These are phyloP conservation scores for Lagerstroemia speciosa DNA, from an alignment of 345 rosid species.

Conservation along the genomic window DNA sequence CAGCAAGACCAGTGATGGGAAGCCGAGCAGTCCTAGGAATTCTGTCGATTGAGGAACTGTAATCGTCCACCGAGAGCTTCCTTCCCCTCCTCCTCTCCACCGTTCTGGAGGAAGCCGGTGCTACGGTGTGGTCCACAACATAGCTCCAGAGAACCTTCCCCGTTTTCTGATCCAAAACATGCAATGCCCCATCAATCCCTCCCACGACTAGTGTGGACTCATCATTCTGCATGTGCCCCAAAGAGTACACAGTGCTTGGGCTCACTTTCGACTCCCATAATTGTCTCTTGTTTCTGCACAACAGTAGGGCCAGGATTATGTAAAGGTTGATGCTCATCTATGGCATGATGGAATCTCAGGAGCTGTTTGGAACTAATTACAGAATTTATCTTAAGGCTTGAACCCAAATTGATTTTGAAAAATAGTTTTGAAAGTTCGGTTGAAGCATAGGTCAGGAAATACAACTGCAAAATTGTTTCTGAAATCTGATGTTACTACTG, in stretches of 20 bases:
- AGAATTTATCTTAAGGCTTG: no score
- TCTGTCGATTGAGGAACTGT: conserved; percentile 21
- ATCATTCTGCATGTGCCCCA: conserved; percentile 50
- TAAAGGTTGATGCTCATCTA: no score
- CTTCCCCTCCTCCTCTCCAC: conserved; percentile 40
- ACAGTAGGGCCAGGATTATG: not conserved
- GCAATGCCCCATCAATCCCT: conserved; percentile 83
- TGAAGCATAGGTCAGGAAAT: no score
- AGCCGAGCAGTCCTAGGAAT: conserved; percentile 53
- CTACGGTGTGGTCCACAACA: conserved; percentile 27
- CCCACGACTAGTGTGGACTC: conserved; percentile 51
- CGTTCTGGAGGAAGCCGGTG: conserved; percentile 16
- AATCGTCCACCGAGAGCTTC: conserved; percentile 29
- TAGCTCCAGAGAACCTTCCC: conserved; percentile 52
- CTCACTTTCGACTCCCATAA: conserved; percentile 73
- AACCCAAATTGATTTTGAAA: no score
- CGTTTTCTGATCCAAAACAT: conserved; percentile 54
- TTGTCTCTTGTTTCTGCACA: conserved; percentile 54
- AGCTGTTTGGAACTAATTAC: not conserved
- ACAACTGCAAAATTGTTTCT: not conserved
- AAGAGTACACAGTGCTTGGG: conserved; percentile 67
- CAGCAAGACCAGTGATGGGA: conserved; percentile 62
- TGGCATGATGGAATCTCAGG: not conserved
- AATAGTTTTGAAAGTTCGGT: no score
- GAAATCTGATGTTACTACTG: not conserved